Conservation (phyloP, 75 land plant genomes). For the Adiantum capillusveneris region DNA sequence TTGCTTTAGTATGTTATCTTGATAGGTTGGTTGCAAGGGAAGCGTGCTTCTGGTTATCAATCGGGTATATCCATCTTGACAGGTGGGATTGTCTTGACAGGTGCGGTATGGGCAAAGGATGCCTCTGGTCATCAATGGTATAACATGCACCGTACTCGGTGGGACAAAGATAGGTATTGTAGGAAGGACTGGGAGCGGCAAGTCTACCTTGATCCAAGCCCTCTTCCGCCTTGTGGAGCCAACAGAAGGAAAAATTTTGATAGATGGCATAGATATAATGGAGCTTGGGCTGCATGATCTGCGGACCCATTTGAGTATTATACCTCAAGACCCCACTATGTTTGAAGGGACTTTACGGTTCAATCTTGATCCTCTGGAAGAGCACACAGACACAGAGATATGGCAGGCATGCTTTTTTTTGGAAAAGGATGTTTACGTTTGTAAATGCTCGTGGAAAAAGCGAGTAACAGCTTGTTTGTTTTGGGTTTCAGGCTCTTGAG, state of each 20-base stretch:
- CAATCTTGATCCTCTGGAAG: slow-evolving; percentile 45
- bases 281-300: slow-evolving; percentile 78
- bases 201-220: slow-evolving; percentile 81
- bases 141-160: slow-evolving; percentile 64
- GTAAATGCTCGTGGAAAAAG: too few relatives aligned
- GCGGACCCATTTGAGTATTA: slow-evolving; percentile 18
- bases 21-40: too few relatives aligned
- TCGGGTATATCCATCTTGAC: too few relatives aligned
- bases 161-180: slow-evolving; percentile 78
- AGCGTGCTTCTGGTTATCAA: too few relatives aligned
- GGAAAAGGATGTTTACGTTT: too few relatives aligned
- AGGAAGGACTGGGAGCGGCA: slow-evolving; percentile 93
- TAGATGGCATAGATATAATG: slow-evolving; percentile 68
- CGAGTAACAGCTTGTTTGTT: too few relatives aligned
- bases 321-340: too few relatives aligned
- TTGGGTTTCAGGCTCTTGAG: too few relatives aligned
- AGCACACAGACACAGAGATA: slow-evolving; percentile 38
- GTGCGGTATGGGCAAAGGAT: too few relatives aligned
- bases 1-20: too few relatives aligned
- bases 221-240: slow-evolving; percentile 77
- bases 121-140: slow-evolving; percentile 19
- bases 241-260: slow-evolving; percentile 47
- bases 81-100: too few relatives aligned
- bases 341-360: slow-evolving; percentile 41
- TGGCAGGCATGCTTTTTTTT: slow-evolving; percentile 32